These are phyloP conservation scores for Trichoderma sp. DNA, from an alignment of 2,329 filamentous ascomycete genomes.

Conservation along the genomic window DNA sequence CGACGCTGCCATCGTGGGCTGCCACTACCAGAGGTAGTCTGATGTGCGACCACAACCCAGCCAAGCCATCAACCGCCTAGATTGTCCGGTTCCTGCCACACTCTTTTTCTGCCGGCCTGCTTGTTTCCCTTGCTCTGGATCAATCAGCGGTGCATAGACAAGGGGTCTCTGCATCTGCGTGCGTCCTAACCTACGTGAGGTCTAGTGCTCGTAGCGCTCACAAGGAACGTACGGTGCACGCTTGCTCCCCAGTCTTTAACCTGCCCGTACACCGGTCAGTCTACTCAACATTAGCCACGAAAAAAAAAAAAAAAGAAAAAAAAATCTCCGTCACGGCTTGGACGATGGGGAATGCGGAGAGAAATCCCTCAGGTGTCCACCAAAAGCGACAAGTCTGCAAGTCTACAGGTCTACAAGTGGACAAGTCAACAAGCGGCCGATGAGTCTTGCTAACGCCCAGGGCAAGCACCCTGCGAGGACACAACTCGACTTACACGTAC, in stretches of 20 bases:
- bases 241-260: background rate
- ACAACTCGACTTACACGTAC: background rate
- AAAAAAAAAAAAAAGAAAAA: background rate
- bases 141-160: conserved; percentile 9
- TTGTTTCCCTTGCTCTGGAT: conserved; percentile 15
- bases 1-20: background rate
- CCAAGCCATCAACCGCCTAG: background rate
- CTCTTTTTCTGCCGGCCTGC: background rate
- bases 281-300: background rate
- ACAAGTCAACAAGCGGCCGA: background rate
- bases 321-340: conserved; percentile 8
- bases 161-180: background rate
- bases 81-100: conserved; percentile 7
- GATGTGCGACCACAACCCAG: background rate
- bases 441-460: background rate
- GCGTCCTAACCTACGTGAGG: background rate
- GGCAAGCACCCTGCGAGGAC: background rate
- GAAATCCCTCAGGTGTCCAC: conserved; percentile 35
- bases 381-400: background rate
- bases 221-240: background rate
- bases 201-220: background rate
- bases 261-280: background rate
- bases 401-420: background rate
- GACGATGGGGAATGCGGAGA: conserved; percentile 30
- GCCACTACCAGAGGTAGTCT: background rate